Evolutionary conservation across 2,329 filamentous ascomycete genomes (phyloP).

Genomic region (Venturia oleaginea): DNA sequence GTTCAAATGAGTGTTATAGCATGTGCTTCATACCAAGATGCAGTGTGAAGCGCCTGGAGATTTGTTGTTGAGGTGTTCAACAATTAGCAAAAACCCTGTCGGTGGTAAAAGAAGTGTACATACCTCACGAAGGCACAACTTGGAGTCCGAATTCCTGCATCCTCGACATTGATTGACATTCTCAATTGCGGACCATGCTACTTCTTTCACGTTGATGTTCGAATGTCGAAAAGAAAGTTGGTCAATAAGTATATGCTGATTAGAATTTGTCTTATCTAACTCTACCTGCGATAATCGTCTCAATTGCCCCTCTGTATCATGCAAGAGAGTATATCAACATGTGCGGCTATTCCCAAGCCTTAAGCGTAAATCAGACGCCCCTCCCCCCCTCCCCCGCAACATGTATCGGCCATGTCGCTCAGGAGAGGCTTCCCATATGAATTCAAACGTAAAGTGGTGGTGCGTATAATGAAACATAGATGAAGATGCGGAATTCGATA

Average conservation of each 20-base stretch:
- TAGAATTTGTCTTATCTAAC: neutral
- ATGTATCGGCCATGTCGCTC: neutral
- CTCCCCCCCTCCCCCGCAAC: neutral
- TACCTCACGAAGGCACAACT: neutral
- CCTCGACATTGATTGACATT: neutral
- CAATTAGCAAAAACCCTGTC: neutral
- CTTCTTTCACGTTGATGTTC: neutral
- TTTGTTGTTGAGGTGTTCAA: neutral
- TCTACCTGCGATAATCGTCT: neutral
- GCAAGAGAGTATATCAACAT: neutral
- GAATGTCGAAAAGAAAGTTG: neutral
- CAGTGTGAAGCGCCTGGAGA: too few species aligned
- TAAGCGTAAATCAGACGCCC: neutral
- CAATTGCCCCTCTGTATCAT: neutral
- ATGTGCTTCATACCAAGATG: too few species aligned
- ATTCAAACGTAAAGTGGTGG: neutral
- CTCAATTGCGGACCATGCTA: neutral
- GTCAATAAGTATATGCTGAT: neutral
- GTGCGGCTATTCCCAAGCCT: neutral
- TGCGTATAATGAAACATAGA: neutral
- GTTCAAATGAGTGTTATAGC: too few species aligned
- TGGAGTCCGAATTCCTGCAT: too few species aligned
- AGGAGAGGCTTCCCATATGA: neutral
- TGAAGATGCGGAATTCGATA: neutral
- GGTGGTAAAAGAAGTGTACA: neutral